A percentile compares a stretch with the other conserved stretches of the same genome.
Evolutionary conservation across 129 eudicot genomes (phyloP).

Genomic region (Chrysanthemum lavandulifolium): DNA sequence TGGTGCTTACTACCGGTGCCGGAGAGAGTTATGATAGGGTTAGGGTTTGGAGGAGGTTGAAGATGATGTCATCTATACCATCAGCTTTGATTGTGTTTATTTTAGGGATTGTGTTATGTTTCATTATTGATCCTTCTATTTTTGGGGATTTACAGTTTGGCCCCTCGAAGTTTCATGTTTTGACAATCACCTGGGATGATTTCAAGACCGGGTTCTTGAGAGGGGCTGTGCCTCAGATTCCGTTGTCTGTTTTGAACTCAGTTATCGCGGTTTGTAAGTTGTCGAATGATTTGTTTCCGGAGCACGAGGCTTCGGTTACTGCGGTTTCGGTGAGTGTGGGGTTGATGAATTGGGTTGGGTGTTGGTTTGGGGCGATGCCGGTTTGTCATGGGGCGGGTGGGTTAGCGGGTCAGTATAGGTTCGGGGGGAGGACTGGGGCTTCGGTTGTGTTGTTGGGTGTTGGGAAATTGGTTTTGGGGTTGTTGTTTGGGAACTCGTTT

Average conservation of each 20-base stretch:
- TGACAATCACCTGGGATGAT: conserved; percentile 62
- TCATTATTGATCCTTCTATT: conserved; percentile 60
- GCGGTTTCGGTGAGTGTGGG: conserved; percentile 72
- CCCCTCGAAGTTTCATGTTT: conserved; percentile 53
- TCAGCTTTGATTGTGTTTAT: conserved; percentile 55
- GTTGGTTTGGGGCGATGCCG: conserved; percentile 94
- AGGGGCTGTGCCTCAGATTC: conserved; percentile 74
- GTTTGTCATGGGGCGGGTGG: conserved; percentile 90
- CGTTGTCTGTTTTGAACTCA: conserved; percentile 60
- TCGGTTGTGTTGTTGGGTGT: conserved; percentile 59
- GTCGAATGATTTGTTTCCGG: conserved; percentile 68
- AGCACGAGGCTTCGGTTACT: conserved; percentile 51
- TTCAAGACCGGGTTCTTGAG: conserved; percentile 61
- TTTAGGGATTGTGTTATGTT: conserved; percentile 49
- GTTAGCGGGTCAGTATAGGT: conserved; percentile 79
- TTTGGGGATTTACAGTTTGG: conserved; percentile 44
- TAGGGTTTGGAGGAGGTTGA: conserved; percentile 33
- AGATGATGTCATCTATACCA: conserved; percentile 50
- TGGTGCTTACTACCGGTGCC: conserved; percentile 52
- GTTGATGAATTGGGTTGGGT: conserved; percentile 63
- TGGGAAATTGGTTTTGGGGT: conserved; percentile 56
- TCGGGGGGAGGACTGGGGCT: conserved; percentile 72
- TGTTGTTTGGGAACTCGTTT: conserved; percentile 70
- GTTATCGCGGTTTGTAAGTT: conserved; percentile 77
- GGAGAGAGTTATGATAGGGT: conserved; percentile 35